These are phyloP conservation scores for Austroboletus novae-zelandiae DNA, from an alignment of 1,284 basidiomycete species.

Conservation along the genomic window DNA sequence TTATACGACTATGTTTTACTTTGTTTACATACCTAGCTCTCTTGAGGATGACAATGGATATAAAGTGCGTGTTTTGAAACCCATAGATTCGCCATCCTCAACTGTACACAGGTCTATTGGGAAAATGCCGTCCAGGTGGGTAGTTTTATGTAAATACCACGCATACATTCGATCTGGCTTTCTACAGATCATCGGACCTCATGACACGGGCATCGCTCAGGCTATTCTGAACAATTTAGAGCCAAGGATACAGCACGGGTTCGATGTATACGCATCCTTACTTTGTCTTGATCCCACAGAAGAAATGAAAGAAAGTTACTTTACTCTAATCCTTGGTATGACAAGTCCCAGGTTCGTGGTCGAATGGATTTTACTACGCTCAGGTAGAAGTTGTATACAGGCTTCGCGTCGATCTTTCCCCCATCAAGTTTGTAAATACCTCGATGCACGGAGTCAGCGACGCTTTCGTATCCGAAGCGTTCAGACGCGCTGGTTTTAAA, in stretches of 20 bases:
- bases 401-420: background rate
- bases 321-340: constrained; percentile 44
- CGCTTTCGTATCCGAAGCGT: constrained; percentile 54
- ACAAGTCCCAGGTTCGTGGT: constrained; percentile 42
- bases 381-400: constrained; percentile 8
- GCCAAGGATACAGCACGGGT: constrained; percentile 49
- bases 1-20: background rate
- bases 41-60: constrained; percentile 80
- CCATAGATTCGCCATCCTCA: background rate
- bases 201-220: constrained; percentile 71
- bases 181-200: constrained; percentile 73
- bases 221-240: constrained; percentile 62
- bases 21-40: constrained; percentile 1
- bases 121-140: constrained; percentile 77
- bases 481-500: constrained; percentile 56
- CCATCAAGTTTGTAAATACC: constrained; percentile 70
- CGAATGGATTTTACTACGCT: background rate
- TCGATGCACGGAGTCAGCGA: constrained; percentile 87
- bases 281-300: constrained; percentile 57
- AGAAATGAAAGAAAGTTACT: constrained; percentile 60
- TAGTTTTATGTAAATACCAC: background rate
- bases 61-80: constrained; percentile 48
- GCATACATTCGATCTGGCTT: background rate
- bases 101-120: constrained; percentile 67
- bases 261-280: constrained; percentile 30